Evolutionary conservation across 306 rosid species (phyloP).

Genomic region (Mucuna pruriens): DNA sequence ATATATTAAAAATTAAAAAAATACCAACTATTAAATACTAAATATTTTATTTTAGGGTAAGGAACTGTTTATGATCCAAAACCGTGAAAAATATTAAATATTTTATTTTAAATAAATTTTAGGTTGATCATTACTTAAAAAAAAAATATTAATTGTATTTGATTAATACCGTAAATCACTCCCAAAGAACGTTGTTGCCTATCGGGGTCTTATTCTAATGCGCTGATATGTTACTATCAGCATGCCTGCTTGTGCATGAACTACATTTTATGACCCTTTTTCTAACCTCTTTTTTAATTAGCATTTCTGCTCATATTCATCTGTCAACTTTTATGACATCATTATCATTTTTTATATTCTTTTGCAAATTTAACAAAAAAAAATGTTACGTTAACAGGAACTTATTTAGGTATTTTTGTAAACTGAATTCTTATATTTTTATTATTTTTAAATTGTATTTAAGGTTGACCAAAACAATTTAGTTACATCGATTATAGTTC

Average conservation of each 20-base stretch:
- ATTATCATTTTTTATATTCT: not conserved
- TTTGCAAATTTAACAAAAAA: not conserved
- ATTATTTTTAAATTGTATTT: no score
- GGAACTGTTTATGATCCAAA: no score
- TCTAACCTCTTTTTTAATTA: not conserved
- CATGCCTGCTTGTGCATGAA: no score
- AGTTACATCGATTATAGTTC: not conserved
- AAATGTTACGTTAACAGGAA: not conserved
- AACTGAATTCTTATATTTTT: not conserved
- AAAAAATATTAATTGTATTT: not conserved
- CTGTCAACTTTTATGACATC: not conserved
- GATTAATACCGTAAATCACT: not conserved
- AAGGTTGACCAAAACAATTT: not conserved
- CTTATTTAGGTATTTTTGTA: not conserved
- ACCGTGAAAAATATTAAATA: no score
- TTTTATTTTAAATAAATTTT: no score
- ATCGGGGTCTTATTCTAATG: not conserved
- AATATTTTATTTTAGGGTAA: no score
- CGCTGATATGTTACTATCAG: not conserved
- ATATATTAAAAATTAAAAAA: no score
- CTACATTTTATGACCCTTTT: not conserved
- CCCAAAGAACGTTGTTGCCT: not conserved
- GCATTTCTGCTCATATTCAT: not conserved
- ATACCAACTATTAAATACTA: no score
- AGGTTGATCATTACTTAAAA: no score